phyloP scores from a whole-genome alignment of 345 rosid genomes.

The Syzygium jambos region DNA sequence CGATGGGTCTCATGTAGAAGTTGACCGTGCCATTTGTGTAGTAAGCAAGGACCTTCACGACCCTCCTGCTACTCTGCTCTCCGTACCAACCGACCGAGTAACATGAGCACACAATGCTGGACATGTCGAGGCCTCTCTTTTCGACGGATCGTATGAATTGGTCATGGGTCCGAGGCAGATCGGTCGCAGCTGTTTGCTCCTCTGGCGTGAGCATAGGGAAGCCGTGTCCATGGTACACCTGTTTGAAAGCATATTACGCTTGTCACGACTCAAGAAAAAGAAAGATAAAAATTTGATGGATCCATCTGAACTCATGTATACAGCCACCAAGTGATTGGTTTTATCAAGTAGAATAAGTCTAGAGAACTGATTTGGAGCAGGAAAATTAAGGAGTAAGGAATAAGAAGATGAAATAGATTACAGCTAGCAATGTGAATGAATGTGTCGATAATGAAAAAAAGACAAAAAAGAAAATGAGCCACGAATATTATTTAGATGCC shows the following conservation, averaged over 20 bases:
- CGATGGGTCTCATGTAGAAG: conserved; percentile 7
- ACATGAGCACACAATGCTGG: conserved; percentile 55
- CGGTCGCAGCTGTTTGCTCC: conserved; percentile 44
- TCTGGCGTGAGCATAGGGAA: conserved; percentile 46
- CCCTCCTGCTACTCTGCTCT: neutral
- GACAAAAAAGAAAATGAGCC: neutral
- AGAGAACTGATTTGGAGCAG: neutral
- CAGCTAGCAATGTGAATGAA: neutral
- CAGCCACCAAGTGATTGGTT: neutral
- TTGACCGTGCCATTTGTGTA: conserved; percentile 2
- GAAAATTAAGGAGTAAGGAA: neutral
- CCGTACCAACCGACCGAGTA: conserved; percentile 69
- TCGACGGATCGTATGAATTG: conserved; percentile 35
- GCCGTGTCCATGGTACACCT: conserved; percentile 41
- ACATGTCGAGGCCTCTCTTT: conserved; percentile 35
- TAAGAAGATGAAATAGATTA: neutral
- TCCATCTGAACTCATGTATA: neutral
- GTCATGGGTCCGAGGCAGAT: conserved; percentile 37
- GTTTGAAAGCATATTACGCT: neutral
- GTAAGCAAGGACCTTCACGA: neutral
- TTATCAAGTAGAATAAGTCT: neutral
- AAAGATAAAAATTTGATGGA: conserved; percentile 1
- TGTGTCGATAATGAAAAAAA: neutral
- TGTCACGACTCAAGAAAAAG: neutral
- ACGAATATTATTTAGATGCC: neutral